Base-by-base conservation (phyloP, 2,329 filamentous ascomycete genomes). In the Ceratocystis lukuohia region DNA sequence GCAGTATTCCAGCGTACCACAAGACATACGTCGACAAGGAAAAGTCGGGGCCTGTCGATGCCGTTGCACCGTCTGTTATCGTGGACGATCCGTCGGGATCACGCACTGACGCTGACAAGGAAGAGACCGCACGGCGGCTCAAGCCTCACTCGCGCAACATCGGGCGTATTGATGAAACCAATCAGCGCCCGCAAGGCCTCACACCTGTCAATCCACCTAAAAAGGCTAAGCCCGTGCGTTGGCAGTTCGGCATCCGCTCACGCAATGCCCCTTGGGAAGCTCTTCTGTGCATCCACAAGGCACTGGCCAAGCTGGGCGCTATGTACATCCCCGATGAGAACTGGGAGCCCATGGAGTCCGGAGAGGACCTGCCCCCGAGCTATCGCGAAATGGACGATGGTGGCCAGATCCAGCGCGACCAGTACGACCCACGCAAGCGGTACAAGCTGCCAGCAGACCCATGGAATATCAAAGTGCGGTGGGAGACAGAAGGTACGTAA, bases 221-320 rank as follows among this genome's bases (percentile, higher is more conserved):
- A 78, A 91, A 89, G 74, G 77, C 81, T 4, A 91, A 89, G 72
- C 88, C 88, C 0, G 89, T 92, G 17, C 90, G 93, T 70, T 99
- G 94, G 94, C 94, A 99, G 74, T 99, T 99, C 74, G 94, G 94
- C 66, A 99, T 99, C 69, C 85, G 94, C 46, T 96, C 91, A 59
- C 86, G 94, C 62, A 99, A 97, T 72, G 88, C 91, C 66, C 94
- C 94, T 0, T 91, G 92, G 72, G 94, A 99, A 75, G 94, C 94
- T 0, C 88, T 99, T 75, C 79, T 96, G 30, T 96, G 93, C 72
- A 94, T 99, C 66, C 96, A 96, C 80, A 91, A 93, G 74, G 92
- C 94, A 0, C 79, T 99, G 56, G 81, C 86, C 68, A 92, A 92
- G 70, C 86, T 96, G 72, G 92, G 91, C 41, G 94, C 92, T 12